Conservation (phyloP, 441 rosid species). For the Brassica hybrid region DNA sequence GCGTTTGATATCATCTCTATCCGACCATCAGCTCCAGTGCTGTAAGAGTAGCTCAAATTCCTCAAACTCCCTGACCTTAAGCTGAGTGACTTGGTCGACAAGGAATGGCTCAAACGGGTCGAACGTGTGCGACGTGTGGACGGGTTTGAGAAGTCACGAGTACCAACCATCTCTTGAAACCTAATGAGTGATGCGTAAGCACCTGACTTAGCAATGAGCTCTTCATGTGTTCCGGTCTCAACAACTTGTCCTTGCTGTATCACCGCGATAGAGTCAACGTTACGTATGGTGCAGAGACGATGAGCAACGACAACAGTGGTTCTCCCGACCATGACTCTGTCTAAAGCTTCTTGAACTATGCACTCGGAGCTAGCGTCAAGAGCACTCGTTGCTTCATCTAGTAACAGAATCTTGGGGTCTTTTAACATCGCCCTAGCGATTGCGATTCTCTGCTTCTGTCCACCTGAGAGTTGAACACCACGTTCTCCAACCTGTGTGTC, state of each 20-base stretch:
- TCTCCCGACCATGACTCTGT: conserved; percentile 95
- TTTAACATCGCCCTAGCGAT: conserved; percentile 97
- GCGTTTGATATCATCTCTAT: conserved; percentile 99
- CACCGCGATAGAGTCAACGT: conserved; percentile 91
- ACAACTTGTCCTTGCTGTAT: conserved; percentile 96
- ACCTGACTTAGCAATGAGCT: conserved; percentile 76
- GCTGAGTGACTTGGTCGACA: conserved; percentile 93
- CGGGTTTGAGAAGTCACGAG: conserved; percentile 84
- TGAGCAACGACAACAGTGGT: conserved; percentile 97
- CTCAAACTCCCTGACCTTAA: conserved; percentile 96
- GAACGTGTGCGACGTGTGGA: conserved; percentile 92
- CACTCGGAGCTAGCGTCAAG: conserved; percentile 98
- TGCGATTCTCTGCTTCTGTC: conserved; percentile 97
- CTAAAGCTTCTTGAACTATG: conserved; percentile 97
- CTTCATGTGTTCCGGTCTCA: conserved; percentile 97
- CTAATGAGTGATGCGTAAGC: conserved; percentile 87
- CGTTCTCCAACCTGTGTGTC: conserved; percentile 99
- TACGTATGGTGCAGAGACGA: conserved; percentile 93
- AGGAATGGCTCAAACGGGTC: conserved; percentile 84
- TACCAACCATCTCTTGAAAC: conserved; percentile 96
- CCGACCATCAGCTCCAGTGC: conserved; percentile 97
- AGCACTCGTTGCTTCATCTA: conserved; percentile 98
- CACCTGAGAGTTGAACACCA: conserved; percentile 98
- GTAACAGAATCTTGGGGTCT: conserved; percentile 91
- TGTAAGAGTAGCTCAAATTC: conserved; percentile 94